Evolutionary conservation across 352 stramenopile species (phyloP), one percentile per base, ranked within the genome.

Genomic region (Pythium phragmiticola): DNA sequence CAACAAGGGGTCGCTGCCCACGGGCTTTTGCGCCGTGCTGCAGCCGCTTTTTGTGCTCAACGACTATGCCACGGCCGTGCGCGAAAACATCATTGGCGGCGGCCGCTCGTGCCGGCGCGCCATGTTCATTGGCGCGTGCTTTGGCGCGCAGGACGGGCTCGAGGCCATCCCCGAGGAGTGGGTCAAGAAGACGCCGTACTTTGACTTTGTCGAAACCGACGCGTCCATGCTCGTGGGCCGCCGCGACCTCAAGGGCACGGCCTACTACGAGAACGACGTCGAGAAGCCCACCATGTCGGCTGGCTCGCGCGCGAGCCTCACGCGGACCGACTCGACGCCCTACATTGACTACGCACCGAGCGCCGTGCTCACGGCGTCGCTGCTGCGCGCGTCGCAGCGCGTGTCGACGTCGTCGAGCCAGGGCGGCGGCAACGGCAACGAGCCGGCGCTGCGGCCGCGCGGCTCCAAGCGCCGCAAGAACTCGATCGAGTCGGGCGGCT

Each of bases 111-210:
- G 84, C 17, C 84, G 84, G 3, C 80, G 84, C 11, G 78, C 84
- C 53, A 90, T 92, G 80, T 92, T 92, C 55, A 88, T 92, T 21
- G 84, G 84, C 48, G 84, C 84, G 23, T 92, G 84, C 60, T 92
- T 92, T 66, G 84, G 80, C 14, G 84, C 84, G 0, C 81, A 90
- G 61, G 84, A 90, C 51, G 84, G 84, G 0, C 61, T 90, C 21
- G 78, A 89, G 13, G 69, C 71, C 7, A 87, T 92, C 50, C 84
- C 84, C 0, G 78, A 88, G 28, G 76, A 77, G 13, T 92, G 84
- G 84, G 76, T 90, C 64, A 75, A 81, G 60, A 92, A 92, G 70
- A 92, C 84, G 9, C 84, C 86, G 53, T 90, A 89, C 68, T 92
- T 85, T 48, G 81, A 92, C 61, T 84, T 87, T 55, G 82, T 92